These are phyloP conservation scores for Calonectria henricotiae DNA, from an alignment of 2,329 filamentous ascomycete species.

Conservation along the genomic window DNA sequence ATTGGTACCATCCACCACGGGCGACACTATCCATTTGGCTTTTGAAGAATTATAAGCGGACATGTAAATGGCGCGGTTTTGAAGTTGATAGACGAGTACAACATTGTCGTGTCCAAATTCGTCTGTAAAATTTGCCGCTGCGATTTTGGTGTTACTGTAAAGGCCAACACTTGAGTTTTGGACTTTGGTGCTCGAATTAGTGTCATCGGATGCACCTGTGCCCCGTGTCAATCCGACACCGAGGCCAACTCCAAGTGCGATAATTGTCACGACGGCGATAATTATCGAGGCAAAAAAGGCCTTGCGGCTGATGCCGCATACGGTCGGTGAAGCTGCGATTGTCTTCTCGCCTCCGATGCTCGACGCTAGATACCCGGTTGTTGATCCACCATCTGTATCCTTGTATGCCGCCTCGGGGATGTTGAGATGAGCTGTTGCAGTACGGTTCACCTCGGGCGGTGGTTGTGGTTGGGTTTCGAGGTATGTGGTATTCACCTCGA, in stretches of 20 bases:
- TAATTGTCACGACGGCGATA: neutral
- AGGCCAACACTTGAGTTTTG: neutral
- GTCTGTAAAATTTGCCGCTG: constrained; percentile 31
- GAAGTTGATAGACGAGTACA: constrained; percentile 24
- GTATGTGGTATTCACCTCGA: neutral
- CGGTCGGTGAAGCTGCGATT: neutral
- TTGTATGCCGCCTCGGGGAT: neutral
- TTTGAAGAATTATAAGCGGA: constrained; percentile 32
- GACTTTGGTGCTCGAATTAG: neutral
- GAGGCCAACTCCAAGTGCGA: neutral
- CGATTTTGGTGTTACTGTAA: constrained; percentile 31
- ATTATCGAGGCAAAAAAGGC: neutral
- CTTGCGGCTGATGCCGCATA: constrained; percentile 7
- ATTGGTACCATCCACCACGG: constrained; percentile 29
- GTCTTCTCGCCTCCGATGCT: neutral
- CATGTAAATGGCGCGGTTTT: constrained; percentile 31
- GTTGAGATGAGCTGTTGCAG: constrained; percentile 1
- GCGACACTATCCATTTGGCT: constrained; percentile 30
- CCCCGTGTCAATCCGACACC: neutral
- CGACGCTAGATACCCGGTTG: neutral
- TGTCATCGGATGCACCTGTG: neutral
- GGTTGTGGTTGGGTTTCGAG: neutral
- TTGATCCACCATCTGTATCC: neutral
- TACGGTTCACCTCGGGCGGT: constrained; percentile 1
- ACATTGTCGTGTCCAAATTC: constrained; percentile 26